Evolutionary conservation across 805 yeast species (phyloP).

Genomic region (Wickerhamiella azyma): DNA sequence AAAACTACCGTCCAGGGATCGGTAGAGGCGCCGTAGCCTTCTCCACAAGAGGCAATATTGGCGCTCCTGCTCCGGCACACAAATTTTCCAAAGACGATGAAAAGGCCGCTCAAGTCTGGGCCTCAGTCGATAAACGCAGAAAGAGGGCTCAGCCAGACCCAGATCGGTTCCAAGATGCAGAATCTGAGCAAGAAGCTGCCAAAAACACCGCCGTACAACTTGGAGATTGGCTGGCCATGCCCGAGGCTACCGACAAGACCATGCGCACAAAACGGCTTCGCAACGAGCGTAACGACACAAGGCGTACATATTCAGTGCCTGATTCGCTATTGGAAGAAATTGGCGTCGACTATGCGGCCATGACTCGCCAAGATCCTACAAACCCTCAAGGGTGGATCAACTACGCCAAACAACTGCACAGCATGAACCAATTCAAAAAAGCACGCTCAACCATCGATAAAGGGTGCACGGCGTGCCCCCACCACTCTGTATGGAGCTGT

Average conservation of each 20-base stretch:
- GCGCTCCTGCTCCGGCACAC: constrained; percentile 27
- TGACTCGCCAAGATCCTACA: constrained; percentile 57
- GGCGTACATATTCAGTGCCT: constrained; percentile 71
- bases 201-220: constrained; percentile 31
- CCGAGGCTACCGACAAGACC: constrained; percentile 83
- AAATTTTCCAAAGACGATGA: constrained; percentile 42
- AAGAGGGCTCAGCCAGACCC: constrained; percentile 16
- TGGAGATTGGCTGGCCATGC: constrained; percentile 69
- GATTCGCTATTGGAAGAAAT: constrained; percentile 34
- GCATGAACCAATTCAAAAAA: constrained; percentile 36
- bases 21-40: constrained; percentile 96
- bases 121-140: constrained; percentile 45
- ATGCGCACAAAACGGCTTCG: constrained; percentile 61
- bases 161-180: constrained; percentile 5
- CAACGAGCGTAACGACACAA: constrained; percentile 43
- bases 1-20: constrained; percentile 80
- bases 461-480: constrained; percentile 60
- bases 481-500: constrained; percentile 74
- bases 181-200: not conserved
- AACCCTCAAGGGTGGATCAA: constrained; percentile 78
- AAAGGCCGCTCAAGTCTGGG: constrained; percentile 66
- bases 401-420: constrained; percentile 64
- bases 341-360: constrained; percentile 29
- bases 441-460: constrained; percentile 55
- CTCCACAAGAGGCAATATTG: constrained; percentile 69